A percentile compares a stretch with the other conserved stretches of the same genome.
Evolutionary conservation across 306 rosid species (phyloP).

Genomic region (Trifolium subterraneum): DNA sequence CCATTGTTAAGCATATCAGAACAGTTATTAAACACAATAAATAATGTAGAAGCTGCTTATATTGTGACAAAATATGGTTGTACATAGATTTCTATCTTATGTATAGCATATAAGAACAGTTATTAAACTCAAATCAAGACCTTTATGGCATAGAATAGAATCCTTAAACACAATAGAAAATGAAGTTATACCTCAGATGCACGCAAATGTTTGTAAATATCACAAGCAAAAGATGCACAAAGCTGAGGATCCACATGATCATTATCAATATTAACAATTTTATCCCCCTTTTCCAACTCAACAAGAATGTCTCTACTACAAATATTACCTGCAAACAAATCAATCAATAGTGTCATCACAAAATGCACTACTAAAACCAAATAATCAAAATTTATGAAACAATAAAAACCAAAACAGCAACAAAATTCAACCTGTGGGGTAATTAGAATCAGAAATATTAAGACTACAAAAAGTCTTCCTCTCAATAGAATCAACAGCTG

Average conservation of each 20-base stretch:
- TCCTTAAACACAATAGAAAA: neutral
- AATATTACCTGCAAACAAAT: conserved; percentile 55
- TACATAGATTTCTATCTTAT: neutral
- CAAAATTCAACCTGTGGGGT: conserved; percentile 54
- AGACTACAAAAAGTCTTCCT: conserved; percentile 74
- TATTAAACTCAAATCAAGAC: neutral
- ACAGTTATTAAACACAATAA: no score
- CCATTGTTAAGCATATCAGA: no score
- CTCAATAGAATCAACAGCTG: conserved; percentile 65
- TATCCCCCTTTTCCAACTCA: conserved; percentile 64
- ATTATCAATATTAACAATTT: conserved; percentile 64
- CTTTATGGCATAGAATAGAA: neutral
- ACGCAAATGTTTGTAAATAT: conserved; percentile 89
- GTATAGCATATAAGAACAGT: neutral
- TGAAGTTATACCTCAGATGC: conserved; percentile 73
- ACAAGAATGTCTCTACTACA: conserved; percentile 71
- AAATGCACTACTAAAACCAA: conserved; percentile 2
- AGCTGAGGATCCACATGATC: conserved; percentile 80
- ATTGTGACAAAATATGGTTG: neutral
- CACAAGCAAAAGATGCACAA: conserved; percentile 93
- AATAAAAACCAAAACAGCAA: neutral
- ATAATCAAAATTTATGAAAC: neutral
- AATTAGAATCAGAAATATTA: conserved; percentile 66
- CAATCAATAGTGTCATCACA: conserved; percentile 15
- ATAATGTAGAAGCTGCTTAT: neutral